Evolutionary conservation across 371 early-diverging fungal species (phyloP), one percentile per base, ranked within the genome.

Genomic region (Apophysomyces variabilis): DNA sequence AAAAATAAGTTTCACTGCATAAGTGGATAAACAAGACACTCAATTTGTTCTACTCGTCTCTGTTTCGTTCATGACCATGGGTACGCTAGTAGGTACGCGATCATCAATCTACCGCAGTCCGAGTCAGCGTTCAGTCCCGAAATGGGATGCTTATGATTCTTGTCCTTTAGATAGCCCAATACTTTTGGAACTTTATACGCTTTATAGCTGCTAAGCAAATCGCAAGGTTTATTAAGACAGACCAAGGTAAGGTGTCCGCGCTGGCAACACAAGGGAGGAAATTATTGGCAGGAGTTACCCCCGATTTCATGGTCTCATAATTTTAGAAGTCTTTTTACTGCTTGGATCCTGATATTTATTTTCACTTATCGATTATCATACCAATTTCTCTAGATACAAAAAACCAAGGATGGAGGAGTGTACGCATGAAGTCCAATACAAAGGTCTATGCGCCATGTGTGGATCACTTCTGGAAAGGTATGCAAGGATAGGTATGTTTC

Each of bases 361-460:
- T 26, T 2, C 32, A 26, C 32, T 3, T 26, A 26, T 26, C 32
- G 0, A 26, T 26, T 26, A 3, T 26, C 32, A 26, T 26, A 2
- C 32, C 32, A 0, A 26, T 62, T 37, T 38, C 8, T 62, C 16
- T 62, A 41, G 35, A 47, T 38, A 58, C 54, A 38, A 37, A 57
- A 26, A 26, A 3, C 1, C 32, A 26, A 26, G 7, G 38, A 72
- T 72, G 72, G 75, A 66, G 67, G 61, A 64, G 64, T 96, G 96
- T 77, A 78, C 80, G 37, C 96, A 96, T 68, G 88, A 86, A 58
- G 87, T 93, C 1, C 91, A 90, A 61, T 91, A 88, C 46, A 85
- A 87, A 36, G 95, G 94, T n/a, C 75, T 95, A 54, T 96, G 96
- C 70, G 91, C 89, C 18, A 64, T 87, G 11, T 96, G 96, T 71